These are phyloP conservation scores for Symbiotaphrina buchneri DNA, from an alignment of 495 filamentous ascomycete genomes.

Conservation along the genomic window DNA sequence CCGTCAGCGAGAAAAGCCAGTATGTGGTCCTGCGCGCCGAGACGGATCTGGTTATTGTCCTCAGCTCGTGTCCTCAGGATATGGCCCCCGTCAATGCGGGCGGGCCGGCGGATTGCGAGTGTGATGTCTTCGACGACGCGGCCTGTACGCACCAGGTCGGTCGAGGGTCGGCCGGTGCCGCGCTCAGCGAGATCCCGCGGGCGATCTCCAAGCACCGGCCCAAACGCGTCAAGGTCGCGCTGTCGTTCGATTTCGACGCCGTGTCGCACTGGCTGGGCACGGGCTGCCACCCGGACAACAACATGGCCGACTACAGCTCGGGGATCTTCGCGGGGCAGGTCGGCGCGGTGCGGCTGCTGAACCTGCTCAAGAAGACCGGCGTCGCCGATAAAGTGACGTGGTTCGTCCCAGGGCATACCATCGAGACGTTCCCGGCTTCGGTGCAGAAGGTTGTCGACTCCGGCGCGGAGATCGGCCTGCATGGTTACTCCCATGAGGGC, in stretches of 20 bases:
- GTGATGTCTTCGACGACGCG: too few relatives aligned
- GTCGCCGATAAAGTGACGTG: constrained; percentile 31
- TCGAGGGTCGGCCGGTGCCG: too few relatives aligned
- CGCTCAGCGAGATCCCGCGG: too few relatives aligned
- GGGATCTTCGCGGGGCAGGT: constrained; percentile 37
- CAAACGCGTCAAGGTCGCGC: constrained; percentile 26
- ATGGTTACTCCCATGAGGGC: constrained; percentile 39
- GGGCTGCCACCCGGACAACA: constrained; percentile 22
- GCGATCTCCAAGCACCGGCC: too few relatives aligned
- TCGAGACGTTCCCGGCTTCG: constrained; percentile 33
- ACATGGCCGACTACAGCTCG: constrained; percentile 31
- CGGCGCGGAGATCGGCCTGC: constrained; percentile 33
- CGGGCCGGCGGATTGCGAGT: constrained; percentile 16
- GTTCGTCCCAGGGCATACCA: constrained; percentile 41
- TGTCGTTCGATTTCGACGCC: constrained; percentile 36
- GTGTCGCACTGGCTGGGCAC: constrained; percentile 38
- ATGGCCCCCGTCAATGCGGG: constrained; percentile 16
- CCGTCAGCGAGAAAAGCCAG: constrained; percentile 14
- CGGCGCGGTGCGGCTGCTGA: constrained; percentile 33
- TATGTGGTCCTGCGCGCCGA: constrained; percentile 16
- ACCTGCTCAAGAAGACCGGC: constrained; percentile 27
- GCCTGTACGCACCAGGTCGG: too few relatives aligned
- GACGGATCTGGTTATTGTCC: constrained; percentile 16
- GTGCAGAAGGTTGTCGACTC: constrained; percentile 27
- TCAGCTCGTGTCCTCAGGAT: constrained; percentile 23